Evolutionary conservation across 2,329 filamentous ascomycete genomes (phyloP).

Genomic region (Sarocladiaceae sp.): DNA sequence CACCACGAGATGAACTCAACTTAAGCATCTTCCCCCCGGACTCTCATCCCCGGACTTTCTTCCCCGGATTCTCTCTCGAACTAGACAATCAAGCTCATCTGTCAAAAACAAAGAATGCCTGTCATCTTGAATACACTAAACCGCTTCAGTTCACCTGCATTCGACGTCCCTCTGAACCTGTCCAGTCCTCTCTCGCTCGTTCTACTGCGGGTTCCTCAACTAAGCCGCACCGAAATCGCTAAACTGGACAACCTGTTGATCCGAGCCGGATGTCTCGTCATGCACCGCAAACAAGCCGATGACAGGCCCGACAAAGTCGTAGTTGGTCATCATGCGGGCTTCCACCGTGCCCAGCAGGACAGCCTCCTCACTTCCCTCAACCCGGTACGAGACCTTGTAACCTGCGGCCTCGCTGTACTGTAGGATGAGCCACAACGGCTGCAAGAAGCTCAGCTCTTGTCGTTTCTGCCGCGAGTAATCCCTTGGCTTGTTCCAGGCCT

Average conservation of each 20-base stretch:
- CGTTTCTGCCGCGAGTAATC: not conserved
- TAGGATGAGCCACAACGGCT: not conserved
- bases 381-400: not conserved
- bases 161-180: not conserved
- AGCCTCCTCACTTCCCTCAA: not conserved
- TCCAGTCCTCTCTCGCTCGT: not conserved
- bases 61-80: too few relatives aligned
- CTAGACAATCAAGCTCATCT: too few relatives aligned
- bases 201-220: too few relatives aligned
- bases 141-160: too few relatives aligned
- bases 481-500: not conserved
- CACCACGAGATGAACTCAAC: too few relatives aligned
- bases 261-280: not conserved
- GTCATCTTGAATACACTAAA: too few relatives aligned
- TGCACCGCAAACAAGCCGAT: constrained; percentile 19
- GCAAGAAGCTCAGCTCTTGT: not conserved
- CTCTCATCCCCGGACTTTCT: too few relatives aligned
- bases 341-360: not conserved
- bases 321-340: constrained; percentile 4
- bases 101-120: too few relatives aligned
- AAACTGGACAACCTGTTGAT: not conserved
- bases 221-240: not conserved
- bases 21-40: too few relatives aligned
- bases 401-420: constrained; percentile 7
- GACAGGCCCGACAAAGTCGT: constrained; percentile 8